Conservation (phyloP, 768 basidiomycete genomes). For the Suillus spraguei region DNA sequence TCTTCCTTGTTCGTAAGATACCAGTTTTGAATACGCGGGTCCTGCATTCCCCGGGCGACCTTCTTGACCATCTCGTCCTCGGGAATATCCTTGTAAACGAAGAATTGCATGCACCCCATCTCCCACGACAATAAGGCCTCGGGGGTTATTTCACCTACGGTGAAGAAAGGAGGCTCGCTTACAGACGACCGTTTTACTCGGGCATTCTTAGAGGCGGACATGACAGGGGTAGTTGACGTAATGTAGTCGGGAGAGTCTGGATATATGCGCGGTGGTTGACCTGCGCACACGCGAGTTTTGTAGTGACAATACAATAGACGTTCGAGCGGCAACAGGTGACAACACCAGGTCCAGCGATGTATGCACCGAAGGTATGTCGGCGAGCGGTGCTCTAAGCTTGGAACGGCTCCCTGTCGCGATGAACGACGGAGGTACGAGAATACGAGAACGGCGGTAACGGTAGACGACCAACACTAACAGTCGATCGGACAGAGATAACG, state of each 20-base stretch:
- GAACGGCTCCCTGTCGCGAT: no score
- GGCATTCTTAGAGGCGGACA: neutral
- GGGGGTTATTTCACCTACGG: no score
- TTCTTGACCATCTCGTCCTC: neutral
- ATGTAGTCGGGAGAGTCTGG: neutral
- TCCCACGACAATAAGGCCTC: neutral
- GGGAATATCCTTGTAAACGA: neutral
- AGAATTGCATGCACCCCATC: neutral
- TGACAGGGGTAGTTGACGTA: neutral
- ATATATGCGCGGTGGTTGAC: neutral
- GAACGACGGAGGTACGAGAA: no score
- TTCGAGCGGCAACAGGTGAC: no score
- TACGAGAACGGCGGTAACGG: no score
- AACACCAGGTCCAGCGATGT: no score
- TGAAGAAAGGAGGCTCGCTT: neutral
- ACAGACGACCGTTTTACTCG: neutral
- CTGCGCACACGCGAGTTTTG: no score
- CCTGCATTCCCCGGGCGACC: slow-evolving; percentile 9
- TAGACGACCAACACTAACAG: no score
- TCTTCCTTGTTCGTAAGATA: neutral
- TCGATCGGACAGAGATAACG: no score
- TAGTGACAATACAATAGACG: no score
- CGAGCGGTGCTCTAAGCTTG: no score
- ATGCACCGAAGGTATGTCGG: no score
- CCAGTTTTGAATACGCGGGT: slow-evolving; percentile 14